These are phyloP conservation scores for Aegilops umbellulata DNA, from an alignment of 176 grass and related monocot genomes.

Conservation along the genomic window DNA sequence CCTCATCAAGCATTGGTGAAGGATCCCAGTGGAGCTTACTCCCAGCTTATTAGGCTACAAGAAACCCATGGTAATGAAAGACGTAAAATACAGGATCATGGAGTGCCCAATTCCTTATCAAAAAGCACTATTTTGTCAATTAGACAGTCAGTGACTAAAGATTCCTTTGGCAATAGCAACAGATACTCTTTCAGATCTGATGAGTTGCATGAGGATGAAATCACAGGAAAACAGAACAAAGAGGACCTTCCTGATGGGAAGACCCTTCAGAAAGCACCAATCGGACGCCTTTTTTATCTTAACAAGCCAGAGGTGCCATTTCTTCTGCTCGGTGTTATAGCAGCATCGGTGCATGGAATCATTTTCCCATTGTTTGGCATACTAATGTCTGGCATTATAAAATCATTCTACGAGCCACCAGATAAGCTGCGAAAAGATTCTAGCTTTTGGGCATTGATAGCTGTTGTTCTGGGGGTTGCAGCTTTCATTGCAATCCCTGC, in stretches of 20 bases:
- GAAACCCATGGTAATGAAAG: conserved; percentile 37
- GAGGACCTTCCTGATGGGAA: conserved; percentile 12
- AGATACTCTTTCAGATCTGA: conserved; percentile 41
- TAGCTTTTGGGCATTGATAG: conserved; percentile 74
- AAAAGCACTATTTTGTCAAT: conserved; percentile 35
- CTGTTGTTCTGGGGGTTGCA: conserved; percentile 41
- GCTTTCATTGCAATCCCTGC: conserved; percentile 32
- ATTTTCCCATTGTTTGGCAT: conserved; percentile 64
- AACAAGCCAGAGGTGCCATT: conserved; percentile 72
- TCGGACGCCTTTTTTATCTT: conserved; percentile 51
- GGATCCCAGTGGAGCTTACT: conserved; percentile 66
- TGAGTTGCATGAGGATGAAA: conserved; percentile 16
- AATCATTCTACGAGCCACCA: conserved; percentile 62
- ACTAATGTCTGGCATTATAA: conserved; percentile 54
- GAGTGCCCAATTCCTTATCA: conserved; percentile 26
- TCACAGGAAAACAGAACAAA: conserved; percentile 9
- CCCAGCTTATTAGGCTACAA: conserved; percentile 67
- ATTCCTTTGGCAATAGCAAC: conserved; percentile 42
- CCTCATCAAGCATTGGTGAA: conserved; percentile 69
- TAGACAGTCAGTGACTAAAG: conserved; percentile 36
- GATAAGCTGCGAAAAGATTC: conserved; percentile 50
- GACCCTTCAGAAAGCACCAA: conserved; percentile 34
- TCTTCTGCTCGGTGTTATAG: conserved; percentile 57
- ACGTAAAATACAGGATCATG: conserved; percentile 3
- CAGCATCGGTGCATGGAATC: conserved; percentile 69